These are phyloP conservation scores for Aureobasidium sp. DNA, from an alignment of 2,329 filamentous ascomycete species.

Conservation along the genomic window DNA sequence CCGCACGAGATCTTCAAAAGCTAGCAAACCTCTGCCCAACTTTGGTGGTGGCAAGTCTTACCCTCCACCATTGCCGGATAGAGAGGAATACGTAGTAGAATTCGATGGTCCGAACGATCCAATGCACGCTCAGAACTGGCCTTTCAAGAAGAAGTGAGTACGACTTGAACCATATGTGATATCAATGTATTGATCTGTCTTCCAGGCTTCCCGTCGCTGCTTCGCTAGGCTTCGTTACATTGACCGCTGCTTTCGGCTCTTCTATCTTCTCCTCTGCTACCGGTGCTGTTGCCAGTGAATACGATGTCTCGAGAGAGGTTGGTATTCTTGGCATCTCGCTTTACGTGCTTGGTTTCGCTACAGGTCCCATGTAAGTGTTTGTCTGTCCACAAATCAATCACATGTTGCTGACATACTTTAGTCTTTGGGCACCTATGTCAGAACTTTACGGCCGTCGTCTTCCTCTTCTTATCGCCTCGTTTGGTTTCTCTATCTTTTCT, in stretches of 20 bases:
- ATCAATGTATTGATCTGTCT: not conserved
- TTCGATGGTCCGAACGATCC: constrained; percentile 69
- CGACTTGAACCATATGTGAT: not conserved
- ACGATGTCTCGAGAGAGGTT: constrained; percentile 33
- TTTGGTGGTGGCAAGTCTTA: constrained; percentile 70
- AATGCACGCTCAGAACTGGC: constrained; percentile 82
- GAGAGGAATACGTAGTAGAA: constrained; percentile 70
- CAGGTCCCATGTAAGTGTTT: constrained; percentile 16
- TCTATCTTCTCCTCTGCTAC: constrained; percentile 38
- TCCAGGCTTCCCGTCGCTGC: constrained; percentile 51
- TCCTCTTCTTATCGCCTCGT: constrained; percentile 24
- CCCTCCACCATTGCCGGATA: constrained; percentile 59
- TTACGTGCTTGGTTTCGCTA: constrained; percentile 30
- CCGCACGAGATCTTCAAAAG: constrained; percentile 35
- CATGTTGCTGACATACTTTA: constrained; percentile 16
- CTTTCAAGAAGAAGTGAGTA: constrained; percentile 63
- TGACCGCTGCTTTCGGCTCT: constrained; percentile 59
- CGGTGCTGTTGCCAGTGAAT: constrained; percentile 32
- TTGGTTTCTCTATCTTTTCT: constrained; percentile 37
- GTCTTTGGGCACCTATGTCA: constrained; percentile 42
- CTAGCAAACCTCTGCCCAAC: constrained; percentile 53
- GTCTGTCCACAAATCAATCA: not conserved
- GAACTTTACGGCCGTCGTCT: constrained; percentile 30
- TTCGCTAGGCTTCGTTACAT: constrained; percentile 65
- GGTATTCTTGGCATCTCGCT: constrained; percentile 29